Conservation (phyloP, 805 yeast genomes). For the Zygosaccharomyces pseudorouxii region DNA sequence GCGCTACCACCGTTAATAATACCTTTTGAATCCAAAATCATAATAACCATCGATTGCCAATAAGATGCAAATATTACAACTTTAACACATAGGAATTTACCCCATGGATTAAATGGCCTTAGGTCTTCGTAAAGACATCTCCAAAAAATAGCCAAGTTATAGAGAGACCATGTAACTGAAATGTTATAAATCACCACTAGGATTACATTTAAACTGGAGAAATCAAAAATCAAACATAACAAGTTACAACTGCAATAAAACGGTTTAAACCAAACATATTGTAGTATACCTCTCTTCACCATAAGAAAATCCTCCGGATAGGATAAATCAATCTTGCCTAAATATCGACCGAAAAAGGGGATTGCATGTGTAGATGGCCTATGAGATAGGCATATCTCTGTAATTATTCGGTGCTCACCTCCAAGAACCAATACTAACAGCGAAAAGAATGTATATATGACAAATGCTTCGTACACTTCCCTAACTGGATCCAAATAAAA, state of each 20-base stretch:
- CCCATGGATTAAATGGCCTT: conserved; percentile 78
- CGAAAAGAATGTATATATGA: conserved; percentile 87
- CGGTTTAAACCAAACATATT: conserved; percentile 94
- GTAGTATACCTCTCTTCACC: conserved; percentile 81
- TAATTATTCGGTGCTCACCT: conserved; percentile 78
- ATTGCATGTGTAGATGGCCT: conserved; percentile 64
- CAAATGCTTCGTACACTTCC: conserved; percentile 94
- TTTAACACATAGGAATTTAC: conserved; percentile 89
- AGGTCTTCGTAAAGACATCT: conserved; percentile 76
- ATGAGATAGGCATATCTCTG: conserved; percentile 64
- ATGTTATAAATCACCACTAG: conserved; percentile 71
- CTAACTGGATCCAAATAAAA: conserved; percentile 62
- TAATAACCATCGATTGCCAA: conserved; percentile 82
- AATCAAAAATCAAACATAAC: conserved; percentile 43
- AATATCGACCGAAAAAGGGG: conserved; percentile 42
- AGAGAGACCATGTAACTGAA: conserved; percentile 76
- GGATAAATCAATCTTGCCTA: conserved; percentile 68
- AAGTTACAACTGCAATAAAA: conserved; percentile 55
- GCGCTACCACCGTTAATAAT: conserved; percentile 35
- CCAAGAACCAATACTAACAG: conserved; percentile 79
- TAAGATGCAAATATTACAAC: conserved; percentile 94
- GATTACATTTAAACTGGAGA: conserved; percentile 45
- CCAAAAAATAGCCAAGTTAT: conserved; percentile 89
- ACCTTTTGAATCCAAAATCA: conserved; percentile 48
- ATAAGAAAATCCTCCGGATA: conserved; percentile 75